Evolutionary conservation across 768 basidiomycete species (phyloP).

Genomic region (Plicaturopsis crispa): DNA sequence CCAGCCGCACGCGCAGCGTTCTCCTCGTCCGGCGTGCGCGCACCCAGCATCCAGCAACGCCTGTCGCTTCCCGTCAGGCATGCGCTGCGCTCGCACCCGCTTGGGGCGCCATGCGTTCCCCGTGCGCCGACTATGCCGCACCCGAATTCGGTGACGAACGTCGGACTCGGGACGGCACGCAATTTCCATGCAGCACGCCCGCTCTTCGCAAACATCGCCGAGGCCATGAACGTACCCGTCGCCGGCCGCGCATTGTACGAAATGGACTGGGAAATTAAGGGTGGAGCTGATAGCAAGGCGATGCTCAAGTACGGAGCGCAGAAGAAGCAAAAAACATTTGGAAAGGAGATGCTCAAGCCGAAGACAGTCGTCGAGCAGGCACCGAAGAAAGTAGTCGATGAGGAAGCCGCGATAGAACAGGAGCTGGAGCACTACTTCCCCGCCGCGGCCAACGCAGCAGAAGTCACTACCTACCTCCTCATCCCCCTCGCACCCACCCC

Average conservation of each 20-base stretch:
- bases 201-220: conserved; percentile 71
- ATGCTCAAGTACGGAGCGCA: no score
- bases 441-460: conserved; percentile 19
- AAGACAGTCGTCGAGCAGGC: conserved; percentile 14
- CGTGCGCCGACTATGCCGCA: conserved; percentile 37
- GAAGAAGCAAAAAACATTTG: conserved; percentile 13
- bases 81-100: conserved; percentile 37
- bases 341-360: conserved; percentile 22
- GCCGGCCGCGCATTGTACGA: conserved; percentile 67
- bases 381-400: conserved; percentile 4
- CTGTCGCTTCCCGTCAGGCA: conserved; percentile 50
- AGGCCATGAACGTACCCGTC: conserved; percentile 62
- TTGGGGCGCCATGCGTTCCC: conserved; percentile 47
- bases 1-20: conserved; percentile 20
- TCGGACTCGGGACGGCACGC: conserved; percentile 71
- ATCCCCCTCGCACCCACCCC: conserved; percentile 76
- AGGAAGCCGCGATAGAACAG: conserved; percentile 6
- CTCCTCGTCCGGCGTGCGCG: conserved; percentile 21
- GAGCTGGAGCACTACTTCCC: conserved; percentile 63
- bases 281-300: conserved; percentile 41
- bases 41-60: conserved; percentile 41
- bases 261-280: conserved; percentile 59
- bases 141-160: conserved; percentile 47
- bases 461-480: conserved; percentile 60
- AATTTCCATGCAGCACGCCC: conserved; percentile 70